phyloP scores from a whole-genome alignment of 2,329 filamentous ascomycete species.

The Arthroderma uncinatum region DNA sequence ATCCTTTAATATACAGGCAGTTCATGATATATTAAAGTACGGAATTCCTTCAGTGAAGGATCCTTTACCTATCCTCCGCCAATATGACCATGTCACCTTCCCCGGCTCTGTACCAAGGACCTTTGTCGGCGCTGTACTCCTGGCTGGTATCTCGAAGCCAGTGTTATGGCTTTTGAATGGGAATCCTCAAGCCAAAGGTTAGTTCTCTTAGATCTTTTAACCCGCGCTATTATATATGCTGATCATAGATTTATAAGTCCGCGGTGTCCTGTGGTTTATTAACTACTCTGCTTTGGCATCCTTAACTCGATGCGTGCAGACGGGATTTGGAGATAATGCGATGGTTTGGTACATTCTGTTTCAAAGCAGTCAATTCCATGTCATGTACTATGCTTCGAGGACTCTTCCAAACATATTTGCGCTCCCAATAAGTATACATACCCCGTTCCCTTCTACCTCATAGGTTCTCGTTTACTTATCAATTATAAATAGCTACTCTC shows the following conservation, averaged over 20 bases:
- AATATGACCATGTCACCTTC: constrained; percentile 83
- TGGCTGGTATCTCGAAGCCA: constrained; percentile 63
- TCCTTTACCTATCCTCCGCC: background rate
- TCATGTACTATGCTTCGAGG: constrained; percentile 83
- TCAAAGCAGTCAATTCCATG: constrained; percentile 77
- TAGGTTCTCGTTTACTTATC: background rate
- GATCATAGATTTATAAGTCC: constrained; percentile 39
- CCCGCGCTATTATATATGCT: background rate
- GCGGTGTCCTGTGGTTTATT: constrained; percentile 63
- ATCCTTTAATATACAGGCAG: constrained; percentile 92
- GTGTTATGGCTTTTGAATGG: constrained; percentile 41
- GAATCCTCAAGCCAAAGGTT: background rate
- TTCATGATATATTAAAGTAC: constrained; percentile 77
- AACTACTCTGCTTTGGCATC: constrained; percentile 60
- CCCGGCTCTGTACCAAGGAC: constrained; percentile 85
- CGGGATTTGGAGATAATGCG: constrained; percentile 55
- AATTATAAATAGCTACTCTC: constrained; percentile 6
- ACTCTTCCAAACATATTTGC: constrained; percentile 96
- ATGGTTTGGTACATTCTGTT: constrained; percentile 71
- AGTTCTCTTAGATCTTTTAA: background rate
- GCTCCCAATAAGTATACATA: constrained; percentile 63
- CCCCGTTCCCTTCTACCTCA: background rate
- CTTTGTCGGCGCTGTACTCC: constrained; percentile 68
- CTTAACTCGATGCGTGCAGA: constrained; percentile 54
- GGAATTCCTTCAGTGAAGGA: constrained; percentile 54